Percentiles rank a stretch among this genome's conserved stretches.
Conservation (phyloP, 2,329 filamentous ascomycete species). For the Fusarium gaditjirri region DNA sequence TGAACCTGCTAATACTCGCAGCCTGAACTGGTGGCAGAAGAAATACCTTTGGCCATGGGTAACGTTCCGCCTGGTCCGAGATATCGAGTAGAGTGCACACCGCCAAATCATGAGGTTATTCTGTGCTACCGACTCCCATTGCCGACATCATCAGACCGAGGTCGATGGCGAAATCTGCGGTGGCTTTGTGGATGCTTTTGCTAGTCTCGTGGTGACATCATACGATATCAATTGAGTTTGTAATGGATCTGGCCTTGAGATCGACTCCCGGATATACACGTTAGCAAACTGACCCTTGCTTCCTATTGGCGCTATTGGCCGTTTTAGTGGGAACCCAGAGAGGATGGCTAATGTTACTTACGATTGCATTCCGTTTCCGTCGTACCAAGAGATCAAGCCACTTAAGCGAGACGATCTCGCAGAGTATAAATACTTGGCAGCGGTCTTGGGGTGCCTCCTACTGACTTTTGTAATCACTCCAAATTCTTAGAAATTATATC, state of each 20-base stretch:
- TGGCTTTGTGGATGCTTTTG: constrained; percentile 16
- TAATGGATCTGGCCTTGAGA: neutral
- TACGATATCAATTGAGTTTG: constrained; percentile 29
- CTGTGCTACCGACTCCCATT: constrained; percentile 2
- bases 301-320: neutral
- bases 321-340: constrained; percentile 17
- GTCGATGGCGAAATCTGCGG: constrained; percentile 1
- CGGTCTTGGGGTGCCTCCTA: accelerated
- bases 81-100: neutral
- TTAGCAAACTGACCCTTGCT: neutral
- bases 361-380: neutral
- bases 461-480: neutral
- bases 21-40: constrained; percentile 35
- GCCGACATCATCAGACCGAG: constrained; percentile 8
- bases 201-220: constrained; percentile 32
- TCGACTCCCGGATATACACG: constrained; percentile 25
- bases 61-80: constrained; percentile 23
- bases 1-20: neutral
- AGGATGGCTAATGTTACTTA: constrained; percentile 10
- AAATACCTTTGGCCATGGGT: constrained; percentile 32
- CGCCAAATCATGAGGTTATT: neutral
- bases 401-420: neutral
- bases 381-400: neutral
- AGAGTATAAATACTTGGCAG: neutral
- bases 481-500: neutral